Conservation (phyloP, 2,329 filamentous ascomycete genomes). For the Exophiala viscosa region DNA sequence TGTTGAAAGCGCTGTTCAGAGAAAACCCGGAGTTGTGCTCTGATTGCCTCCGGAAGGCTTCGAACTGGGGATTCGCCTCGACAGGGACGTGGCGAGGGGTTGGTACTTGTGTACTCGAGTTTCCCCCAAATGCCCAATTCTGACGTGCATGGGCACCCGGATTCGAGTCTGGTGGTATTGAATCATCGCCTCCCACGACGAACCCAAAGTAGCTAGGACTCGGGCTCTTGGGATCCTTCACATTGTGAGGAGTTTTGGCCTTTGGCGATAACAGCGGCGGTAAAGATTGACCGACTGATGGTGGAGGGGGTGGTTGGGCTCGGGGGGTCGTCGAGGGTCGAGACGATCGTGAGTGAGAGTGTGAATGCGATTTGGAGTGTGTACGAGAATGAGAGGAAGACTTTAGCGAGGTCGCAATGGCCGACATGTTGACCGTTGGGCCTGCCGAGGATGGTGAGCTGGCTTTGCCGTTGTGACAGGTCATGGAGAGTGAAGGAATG, state of each 20-base stretch:
- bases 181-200: conserved; percentile 55
- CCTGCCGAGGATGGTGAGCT: conserved; percentile 9
- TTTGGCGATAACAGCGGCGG: conserved; percentile 49
- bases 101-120: conserved; percentile 65
- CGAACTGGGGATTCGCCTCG: conserved; percentile 76
- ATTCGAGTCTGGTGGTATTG: conserved; percentile 60
- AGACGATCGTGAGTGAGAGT: conserved; percentile 26
- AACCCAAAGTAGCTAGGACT: conserved; percentile 90
- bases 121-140: conserved; percentile 73
- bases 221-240: conserved; percentile 34
- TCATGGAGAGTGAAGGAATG: conserved; percentile 4
- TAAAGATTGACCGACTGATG: conserved; percentile 54
- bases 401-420: conserved; percentile 28
- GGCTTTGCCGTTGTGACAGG: conserved; percentile 7
- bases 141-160: conserved; percentile 58
- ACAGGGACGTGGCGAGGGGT: conserved; percentile 67
- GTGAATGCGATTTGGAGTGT: conserved; percentile 26
- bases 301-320: conserved; percentile 49
- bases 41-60: conserved; percentile 71
- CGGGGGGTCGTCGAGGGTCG: conserved; percentile 46
- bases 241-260: conserved; percentile 42
- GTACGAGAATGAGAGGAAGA: conserved; percentile 22
- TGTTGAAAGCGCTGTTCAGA: conserved; percentile 13
- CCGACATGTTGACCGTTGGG: conserved; percentile 27
- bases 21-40: conserved; percentile 42